Evolutionary conservation across 2,329 filamentous ascomycete species (phyloP).

Genomic region (Aspergillus viridinutans): DNA sequence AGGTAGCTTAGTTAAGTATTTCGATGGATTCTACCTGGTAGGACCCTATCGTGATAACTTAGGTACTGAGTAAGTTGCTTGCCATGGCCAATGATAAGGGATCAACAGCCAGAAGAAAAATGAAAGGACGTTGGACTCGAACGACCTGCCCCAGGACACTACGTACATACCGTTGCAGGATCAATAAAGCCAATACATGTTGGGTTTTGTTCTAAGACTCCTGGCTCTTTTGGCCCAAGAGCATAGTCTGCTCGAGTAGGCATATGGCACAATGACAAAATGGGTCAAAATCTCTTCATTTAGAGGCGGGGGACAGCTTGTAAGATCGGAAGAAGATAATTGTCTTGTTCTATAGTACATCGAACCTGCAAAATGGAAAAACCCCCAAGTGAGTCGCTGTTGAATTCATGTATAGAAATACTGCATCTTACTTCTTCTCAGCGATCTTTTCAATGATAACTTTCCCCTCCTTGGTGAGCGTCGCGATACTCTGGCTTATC

Average conservation of each 20-base stretch:
- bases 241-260: background rate
- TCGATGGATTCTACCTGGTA: too few species aligned
- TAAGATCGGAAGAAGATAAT: background rate
- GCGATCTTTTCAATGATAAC: conserved; percentile 54
- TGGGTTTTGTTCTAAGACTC: background rate
- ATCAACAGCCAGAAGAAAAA: background rate
- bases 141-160: background rate
- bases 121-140: background rate
- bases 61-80: conserved; percentile 21
- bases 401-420: conserved; percentile 7
- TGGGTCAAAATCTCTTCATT: background rate
- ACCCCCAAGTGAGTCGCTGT: background rate
- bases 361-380: background rate
- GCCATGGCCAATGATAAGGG: background rate
- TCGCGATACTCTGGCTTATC: conserved; percentile 45
- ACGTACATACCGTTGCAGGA: background rate
- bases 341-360: background rate
- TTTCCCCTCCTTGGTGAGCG: conserved; percentile 58
- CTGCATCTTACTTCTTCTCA: conserved; percentile 15
- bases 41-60: too few species aligned
- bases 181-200: background rate
- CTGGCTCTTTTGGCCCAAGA: background rate
- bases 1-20: too few species aligned
- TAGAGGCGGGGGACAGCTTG: background rate
- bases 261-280: background rate